Conservation (phyloP, 768 basidiomycete genomes). For the Tulasnella sp. region DNA sequence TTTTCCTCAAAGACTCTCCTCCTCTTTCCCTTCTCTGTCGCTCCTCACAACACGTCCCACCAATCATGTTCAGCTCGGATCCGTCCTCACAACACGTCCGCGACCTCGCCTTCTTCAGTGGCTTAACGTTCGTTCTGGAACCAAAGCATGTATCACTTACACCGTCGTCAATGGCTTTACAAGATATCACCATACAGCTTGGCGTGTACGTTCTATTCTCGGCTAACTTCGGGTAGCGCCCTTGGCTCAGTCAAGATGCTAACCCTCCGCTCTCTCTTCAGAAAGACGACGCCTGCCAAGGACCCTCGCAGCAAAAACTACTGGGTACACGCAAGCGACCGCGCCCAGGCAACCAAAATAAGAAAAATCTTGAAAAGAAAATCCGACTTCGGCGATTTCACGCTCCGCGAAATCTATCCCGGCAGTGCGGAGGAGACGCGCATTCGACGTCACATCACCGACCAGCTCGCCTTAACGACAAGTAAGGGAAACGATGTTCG, state of each 20-base stretch:
- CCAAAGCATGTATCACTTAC: not conserved
- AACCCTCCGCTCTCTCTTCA: not conserved
- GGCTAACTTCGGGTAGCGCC: not conserved
- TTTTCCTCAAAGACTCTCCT: no score
- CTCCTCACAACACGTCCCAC: no score
- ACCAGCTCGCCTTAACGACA: not conserved
- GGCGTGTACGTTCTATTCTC: not conserved
- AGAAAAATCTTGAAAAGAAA: not conserved
- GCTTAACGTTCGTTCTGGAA: not conserved
- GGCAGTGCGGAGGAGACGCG: not conserved
- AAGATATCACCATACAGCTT: not conserved
- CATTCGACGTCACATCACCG: not conserved
- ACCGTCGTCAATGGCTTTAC: not conserved
- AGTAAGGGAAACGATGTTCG: not conserved
- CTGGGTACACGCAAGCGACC: not conserved
- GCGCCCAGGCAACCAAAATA: not conserved
- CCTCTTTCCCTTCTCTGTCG: not conserved
- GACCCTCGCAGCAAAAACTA: not conserved
- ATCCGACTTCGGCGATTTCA: not conserved
- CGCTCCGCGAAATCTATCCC: not conserved
- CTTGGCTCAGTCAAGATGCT: not conserved
- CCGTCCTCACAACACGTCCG: not conserved
- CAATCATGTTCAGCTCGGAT: no score
- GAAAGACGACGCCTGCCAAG: not conserved
- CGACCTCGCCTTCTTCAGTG: not conserved